Evolutionary conservation across 345 rosid genomes (phyloP), one percentile per base, ranked within the genome.

Genomic region (Nasturtium officinale): DNA sequence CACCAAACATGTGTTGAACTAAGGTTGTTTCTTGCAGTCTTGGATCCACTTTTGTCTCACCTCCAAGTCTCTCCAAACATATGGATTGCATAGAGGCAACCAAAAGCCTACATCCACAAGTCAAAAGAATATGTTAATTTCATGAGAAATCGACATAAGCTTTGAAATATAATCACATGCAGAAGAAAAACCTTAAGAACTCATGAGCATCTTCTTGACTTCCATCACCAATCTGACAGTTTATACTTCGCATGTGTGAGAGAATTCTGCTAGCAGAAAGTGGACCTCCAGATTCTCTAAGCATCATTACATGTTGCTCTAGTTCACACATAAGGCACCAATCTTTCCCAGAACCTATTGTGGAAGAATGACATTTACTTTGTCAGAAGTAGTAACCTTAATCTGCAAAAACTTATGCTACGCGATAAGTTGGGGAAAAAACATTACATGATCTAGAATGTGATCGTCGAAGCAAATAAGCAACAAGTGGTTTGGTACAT

Each of bases 181-280:
- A 7, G 48, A 35, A 42, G 58, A 61, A 16, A 40, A 66, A 90
- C 96, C 96, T 90, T 84, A 88, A 77, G 82, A 88, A 90, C 63
- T 90, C 96, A 73, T 90, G 96, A 25, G 96, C 96, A 82, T 90
- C 96, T 85, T 90, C 94, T 78, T 88, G 96, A 77, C 89, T 90
- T 65, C 94, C 94, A 77, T 87, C 85, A 45, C 96, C 91, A 78
- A 87, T 88, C 70, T 87, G 94, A 67, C 86, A 80, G 79, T 83
- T 90, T 63, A 80, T 82, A 79, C 82, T 83, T 47, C 83, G 85
- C 82, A 88, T 82, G 72, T 85, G 91, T 7, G 80, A 78, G 70
- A 90, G 89, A 47, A 90, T 87, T 67, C 91, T 79, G 74, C 84
- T 79, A 10, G 86, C 87, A 35, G 94, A 90, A 70, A 90, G 82